A percentile compares a stretch with the other conserved stretches of the same genome.
These are phyloP conservation scores for Colletotrichum australisinense DNA, from an alignment of 2,329 filamentous ascomycete genomes.

Conservation along the genomic window DNA sequence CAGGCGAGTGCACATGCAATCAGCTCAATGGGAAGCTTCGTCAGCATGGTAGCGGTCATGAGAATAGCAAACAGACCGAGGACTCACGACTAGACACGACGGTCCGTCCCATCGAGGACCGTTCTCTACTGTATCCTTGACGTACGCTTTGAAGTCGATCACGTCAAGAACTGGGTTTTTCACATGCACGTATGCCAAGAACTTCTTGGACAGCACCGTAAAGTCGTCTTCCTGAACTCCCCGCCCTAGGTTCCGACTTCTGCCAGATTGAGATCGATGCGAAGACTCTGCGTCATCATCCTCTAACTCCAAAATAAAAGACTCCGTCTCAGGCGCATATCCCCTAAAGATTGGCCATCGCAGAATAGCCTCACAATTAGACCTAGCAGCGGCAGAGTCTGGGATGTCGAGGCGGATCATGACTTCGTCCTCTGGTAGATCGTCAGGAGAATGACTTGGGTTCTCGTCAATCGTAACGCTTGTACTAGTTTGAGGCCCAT, in stretches of 20 bases:
- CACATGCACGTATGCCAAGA: slow-evolving; percentile 45
- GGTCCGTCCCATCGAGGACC: slow-evolving; percentile 43
- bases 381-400: slow-evolving; percentile 32
- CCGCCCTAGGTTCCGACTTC: slow-evolving; percentile 26
- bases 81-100: slow-evolving; percentile 45
- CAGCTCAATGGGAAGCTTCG: slow-evolving; percentile 35
- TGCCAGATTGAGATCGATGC: slow-evolving; percentile 1
- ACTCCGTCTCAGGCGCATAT: slow-evolving; percentile 37
- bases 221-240: slow-evolving; percentile 44
- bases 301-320: slow-evolving; percentile 34
- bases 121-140: slow-evolving; percentile 39
- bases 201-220: slow-evolving; percentile 40
- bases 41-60: neutral
- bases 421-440: slow-evolving; percentile 15
- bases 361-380: slow-evolving; percentile 41
- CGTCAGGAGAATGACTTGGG: neutral
- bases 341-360: slow-evolving; percentile 45
- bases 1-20: slow-evolving; percentile 45
- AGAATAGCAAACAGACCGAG: no score
- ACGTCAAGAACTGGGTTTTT: slow-evolving; percentile 47
- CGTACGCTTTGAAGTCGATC: slow-evolving; percentile 34
- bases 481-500: neutral
- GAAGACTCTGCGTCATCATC: slow-evolving; percentile 29
- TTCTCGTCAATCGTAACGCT: neutral
- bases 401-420: slow-evolving; percentile 30